Evolutionary conservation across 2,329 filamentous ascomycete genomes (phyloP).

Genomic region (Helminthosporium solani): DNA sequence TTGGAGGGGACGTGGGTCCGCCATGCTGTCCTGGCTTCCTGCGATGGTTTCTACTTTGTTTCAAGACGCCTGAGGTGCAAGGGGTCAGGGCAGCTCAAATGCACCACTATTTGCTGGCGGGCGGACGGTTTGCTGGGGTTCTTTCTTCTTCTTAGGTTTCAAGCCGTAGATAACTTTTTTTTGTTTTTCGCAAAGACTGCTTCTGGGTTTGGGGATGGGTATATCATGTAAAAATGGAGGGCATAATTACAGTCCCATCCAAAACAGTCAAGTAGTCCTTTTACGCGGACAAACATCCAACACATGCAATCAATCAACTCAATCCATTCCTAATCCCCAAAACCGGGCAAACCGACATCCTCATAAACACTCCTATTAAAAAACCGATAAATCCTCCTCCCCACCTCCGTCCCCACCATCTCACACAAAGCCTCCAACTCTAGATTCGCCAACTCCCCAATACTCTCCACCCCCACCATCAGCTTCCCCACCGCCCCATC

Average conservation of each 20-base stretch:
- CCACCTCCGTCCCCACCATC: conserved; percentile 75
- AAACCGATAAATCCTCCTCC: conserved; percentile 74
- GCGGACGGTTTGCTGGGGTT: conserved; percentile 30
- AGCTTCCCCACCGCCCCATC: conserved; percentile 74
- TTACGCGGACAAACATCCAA: too few species aligned
- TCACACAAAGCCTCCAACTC: conserved; percentile 68
- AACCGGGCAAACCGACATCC: conserved; percentile 26
- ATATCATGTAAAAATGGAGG: too few species aligned
- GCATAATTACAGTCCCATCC: too few species aligned
- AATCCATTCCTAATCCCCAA: conserved; percentile 6
- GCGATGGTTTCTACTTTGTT: conserved; percentile 5
- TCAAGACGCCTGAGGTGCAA: background rate
- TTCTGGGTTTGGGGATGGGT: too few species aligned
- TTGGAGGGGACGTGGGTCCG: conserved; percentile 29
- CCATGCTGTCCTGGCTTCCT: conserved; percentile 39
- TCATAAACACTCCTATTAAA: conserved; percentile 65
- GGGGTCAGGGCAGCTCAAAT: conserved; percentile 38
- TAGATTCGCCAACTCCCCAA: conserved; percentile 86
- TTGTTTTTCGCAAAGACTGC: too few species aligned
- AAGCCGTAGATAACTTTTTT: too few species aligned
- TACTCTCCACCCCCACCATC: conserved; percentile 70
- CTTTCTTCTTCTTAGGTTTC: background rate
- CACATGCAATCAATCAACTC: too few species aligned
- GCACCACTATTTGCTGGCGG: conserved; percentile 40
- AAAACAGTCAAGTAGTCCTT: too few species aligned